phyloP scores from a whole-genome alignment of 2,329 filamentous ascomycete species.

The Cylindrodendrum hubeiense region DNA sequence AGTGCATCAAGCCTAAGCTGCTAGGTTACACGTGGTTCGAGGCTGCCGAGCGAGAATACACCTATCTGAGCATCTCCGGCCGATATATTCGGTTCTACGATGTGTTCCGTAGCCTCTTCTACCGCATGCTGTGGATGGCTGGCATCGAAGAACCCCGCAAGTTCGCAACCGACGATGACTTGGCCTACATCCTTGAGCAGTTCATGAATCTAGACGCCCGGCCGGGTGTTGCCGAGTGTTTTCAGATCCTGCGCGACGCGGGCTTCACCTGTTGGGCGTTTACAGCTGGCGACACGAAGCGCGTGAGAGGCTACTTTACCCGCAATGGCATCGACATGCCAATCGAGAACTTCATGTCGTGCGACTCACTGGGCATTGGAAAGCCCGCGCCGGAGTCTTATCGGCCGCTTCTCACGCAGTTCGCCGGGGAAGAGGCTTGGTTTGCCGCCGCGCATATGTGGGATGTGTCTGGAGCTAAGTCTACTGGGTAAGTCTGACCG shows the following conservation, averaged over 20 bases:
- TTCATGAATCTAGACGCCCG: conserved; percentile 54
- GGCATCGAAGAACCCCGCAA: conserved; percentile 57
- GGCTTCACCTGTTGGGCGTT: conserved; percentile 67
- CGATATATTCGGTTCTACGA: conserved; percentile 57
- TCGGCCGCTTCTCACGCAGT: conserved; percentile 54
- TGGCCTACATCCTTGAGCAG: conserved; percentile 52
- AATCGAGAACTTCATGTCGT: conserved; percentile 62
- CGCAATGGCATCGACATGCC: conserved; percentile 62
- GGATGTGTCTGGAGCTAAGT: conserved; percentile 66
- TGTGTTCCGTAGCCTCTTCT: conserved; percentile 60
- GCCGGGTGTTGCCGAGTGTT: conserved; percentile 55
- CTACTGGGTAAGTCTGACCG: conserved; percentile 51
- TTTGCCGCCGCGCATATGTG: conserved; percentile 72
- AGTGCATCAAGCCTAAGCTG: conserved; percentile 55
- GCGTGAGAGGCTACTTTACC: conserved; percentile 66
- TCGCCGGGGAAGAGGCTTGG: conserved; percentile 59
- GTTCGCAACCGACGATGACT: conserved; percentile 57
- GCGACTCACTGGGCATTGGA: conserved; percentile 60
- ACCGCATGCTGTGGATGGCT: conserved; percentile 59
- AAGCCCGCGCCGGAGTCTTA: conserved; percentile 65
- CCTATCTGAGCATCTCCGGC: conserved; percentile 59
- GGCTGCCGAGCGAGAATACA: conserved; percentile 62
- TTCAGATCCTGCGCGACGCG: conserved; percentile 54
- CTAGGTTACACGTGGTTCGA: conserved; percentile 62
- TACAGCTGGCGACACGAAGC: conserved; percentile 62